Conservation (phyloP, 2,329 filamentous ascomycete genomes). For the Penicillium sp. region DNA sequence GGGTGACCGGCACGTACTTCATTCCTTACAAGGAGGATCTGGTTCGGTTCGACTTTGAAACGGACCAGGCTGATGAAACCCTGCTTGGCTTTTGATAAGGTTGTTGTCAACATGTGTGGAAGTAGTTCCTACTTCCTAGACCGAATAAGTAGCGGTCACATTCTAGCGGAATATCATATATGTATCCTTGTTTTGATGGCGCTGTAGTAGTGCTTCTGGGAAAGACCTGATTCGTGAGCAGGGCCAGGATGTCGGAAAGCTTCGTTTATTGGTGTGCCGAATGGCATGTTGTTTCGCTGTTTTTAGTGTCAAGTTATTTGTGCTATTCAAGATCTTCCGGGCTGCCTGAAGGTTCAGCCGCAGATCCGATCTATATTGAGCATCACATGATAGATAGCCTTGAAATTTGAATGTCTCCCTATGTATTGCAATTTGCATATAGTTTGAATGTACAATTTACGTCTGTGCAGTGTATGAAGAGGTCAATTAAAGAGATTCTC, state of each 20-base stretch:
- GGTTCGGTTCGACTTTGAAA: conserved; percentile 54
- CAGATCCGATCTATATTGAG: neutral
- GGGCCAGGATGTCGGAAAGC: neutral
- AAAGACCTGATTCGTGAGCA: neutral
- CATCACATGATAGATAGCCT: neutral
- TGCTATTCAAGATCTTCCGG: no score
- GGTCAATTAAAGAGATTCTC: no score
- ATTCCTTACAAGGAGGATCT: conserved; percentile 55
- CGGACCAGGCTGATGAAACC: conserved; percentile 35
- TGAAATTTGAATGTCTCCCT: neutral
- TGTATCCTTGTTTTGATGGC: no score
- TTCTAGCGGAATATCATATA: no score
- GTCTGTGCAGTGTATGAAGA: no score
- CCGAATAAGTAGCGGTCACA: neutral
- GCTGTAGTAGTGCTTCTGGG: neutral
- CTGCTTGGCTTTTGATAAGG: conserved; percentile 15
- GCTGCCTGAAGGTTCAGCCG: neutral
- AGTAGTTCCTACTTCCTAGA: neutral
- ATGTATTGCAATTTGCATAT: neutral
- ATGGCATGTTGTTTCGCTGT: no score
- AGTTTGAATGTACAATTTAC: no score
- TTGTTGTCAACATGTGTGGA: neutral
- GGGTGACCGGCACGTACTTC: conserved; percentile 51
- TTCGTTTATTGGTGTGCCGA: neutral
- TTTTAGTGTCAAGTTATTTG: no score